Evolutionary conservation across 208 protist species (phyloP), one percentile per base, ranked within the genome.

Genomic region (Wallacemonas sp.): DNA sequence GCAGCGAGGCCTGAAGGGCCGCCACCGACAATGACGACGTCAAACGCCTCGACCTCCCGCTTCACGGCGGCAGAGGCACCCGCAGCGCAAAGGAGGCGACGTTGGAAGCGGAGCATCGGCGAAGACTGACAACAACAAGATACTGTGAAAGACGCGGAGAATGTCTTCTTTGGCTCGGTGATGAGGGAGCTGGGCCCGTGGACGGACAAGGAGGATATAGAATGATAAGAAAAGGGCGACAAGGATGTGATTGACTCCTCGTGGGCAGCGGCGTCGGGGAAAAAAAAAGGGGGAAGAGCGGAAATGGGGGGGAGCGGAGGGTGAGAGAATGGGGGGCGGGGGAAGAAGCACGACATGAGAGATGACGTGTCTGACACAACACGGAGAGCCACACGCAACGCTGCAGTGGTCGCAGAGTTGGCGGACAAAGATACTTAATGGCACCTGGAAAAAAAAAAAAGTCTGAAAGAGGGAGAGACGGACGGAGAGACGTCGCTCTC

Each of bases 11-110:
- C 98, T 12, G 97, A 81, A 13, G 98, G 97, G 32, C 98, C 98
- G 30, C 85, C 98, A 13, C 97, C 97, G 10, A 99, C 93, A 61
- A 99, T 86, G 8, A 99, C 83, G n/a, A 99, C 97, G 69, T 99
- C 98, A 62, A 96, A 98, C 46, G 98, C 90, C 77, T 98, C 97
- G 3, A 79, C 70, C 19, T 94, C 93, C 32, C 96, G 84, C 54
- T 88, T 76, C 52, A 94, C 37, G 27, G 73, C 71, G 0, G n/a
- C n/a, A n/a, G 50, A 54, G 19, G 65, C 52, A 4, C 62, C 67
- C 4, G 70, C 75, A 27, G 73, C 79, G 45, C 73, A 87, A 0
- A 85, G 53, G 21, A 68, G 46, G 12, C 71, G 69, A n/a, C 54
- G 46, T 1, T 62, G 77, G 32, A 57, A 76, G 48, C 81, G 76